Conservation (phyloP, 352 stramenopile genomes). For the Globisporangium cystogenes region DNA sequence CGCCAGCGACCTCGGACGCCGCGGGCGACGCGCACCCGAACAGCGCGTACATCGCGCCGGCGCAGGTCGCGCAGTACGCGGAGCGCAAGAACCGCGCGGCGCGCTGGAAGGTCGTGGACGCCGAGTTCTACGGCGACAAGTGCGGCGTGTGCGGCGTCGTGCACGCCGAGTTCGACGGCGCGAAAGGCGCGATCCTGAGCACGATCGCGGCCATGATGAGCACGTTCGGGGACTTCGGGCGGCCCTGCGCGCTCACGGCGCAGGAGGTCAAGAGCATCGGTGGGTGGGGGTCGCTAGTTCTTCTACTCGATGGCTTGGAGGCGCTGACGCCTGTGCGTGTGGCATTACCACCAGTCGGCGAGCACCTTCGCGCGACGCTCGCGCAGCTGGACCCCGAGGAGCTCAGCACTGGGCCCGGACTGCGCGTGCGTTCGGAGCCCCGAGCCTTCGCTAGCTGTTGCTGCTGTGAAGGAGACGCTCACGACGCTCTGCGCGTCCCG, state of each 20-base stretch:
- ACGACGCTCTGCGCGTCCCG: not conserved
- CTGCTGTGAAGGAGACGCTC: not conserved
- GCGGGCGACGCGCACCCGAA: slow-evolving; percentile 29
- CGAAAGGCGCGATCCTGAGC: slow-evolving; percentile 36
- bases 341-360: slow-evolving; percentile 40
- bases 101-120: slow-evolving; percentile 67
- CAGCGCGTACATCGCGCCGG: slow-evolving; percentile 53
- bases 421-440: slow-evolving; percentile 29
- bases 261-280: slow-evolving; percentile 50
- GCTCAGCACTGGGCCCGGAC: slow-evolving; percentile 26
- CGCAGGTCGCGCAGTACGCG: slow-evolving; percentile 42
- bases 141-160: slow-evolving; percentile 49
- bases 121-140: slow-evolving; percentile 59
- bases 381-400: slow-evolving; percentile 38
- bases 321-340: not conserved
- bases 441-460: not conserved
- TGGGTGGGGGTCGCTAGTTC: slow-evolving; percentile 15
- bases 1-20: not conserved
- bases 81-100: slow-evolving; percentile 37
- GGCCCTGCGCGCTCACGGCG: slow-evolving; percentile 51
- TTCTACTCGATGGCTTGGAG: not conserved
- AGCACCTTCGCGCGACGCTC: slow-evolving; percentile 39
- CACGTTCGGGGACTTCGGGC: slow-evolving; percentile 65
- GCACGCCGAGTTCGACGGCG: slow-evolving; percentile 38
- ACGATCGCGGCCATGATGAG: slow-evolving; percentile 82